Evolutionary conservation across 116 monocot genomes (phyloP), one percentile per base, ranked within the genome.

Genomic region (Phalaenopsis hybrid): DNA sequence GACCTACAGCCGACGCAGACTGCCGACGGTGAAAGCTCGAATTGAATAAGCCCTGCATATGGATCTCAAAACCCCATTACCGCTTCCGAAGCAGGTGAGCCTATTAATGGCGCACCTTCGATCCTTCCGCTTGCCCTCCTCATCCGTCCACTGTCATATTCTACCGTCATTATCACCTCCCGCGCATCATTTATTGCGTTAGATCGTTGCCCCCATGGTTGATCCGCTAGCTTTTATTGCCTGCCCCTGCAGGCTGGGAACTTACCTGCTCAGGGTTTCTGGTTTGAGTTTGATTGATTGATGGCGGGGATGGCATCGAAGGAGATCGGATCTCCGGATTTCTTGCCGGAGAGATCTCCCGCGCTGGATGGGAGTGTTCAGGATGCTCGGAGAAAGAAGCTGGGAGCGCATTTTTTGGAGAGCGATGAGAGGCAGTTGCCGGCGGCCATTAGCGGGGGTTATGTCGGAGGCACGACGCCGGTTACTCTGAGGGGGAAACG

Each of bases 401-500:
- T 96, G 49, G 82, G 79, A 21, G 75, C 81, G 33, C 77, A 87
- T 57, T 94, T 96, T 76, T 50, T 83, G 67, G 92, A 94, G 86
- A 94, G 92, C 67, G 96, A 92, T 33, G 96, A 94, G 73, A 85
- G 92, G 77, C 80, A 57, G 77, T 84, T 83, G 78, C 79, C 88
- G 74, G 51, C 41, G 31, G 90, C 83, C 4, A 84, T 88, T 13
- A 82, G 84, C 12, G 83, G 84, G 28, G 82, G 80, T 12, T 85
- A 84, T 46, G 76, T 78, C 2, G 83, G 61, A 12, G 96, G 96
- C 13, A 91, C 89, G 78, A 90, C 92, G 28, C 96, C 96, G 18
- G 96, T 96, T 68, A 86, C 87, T 51, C 84, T 96, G 43, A 81
- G 81, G 59, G 89, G 94, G 69, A 91, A 85, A 82, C 92, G 94